These are phyloP conservation scores for Paulownia fortunei DNA, from an alignment of 257 asterid genomes.

Conservation along the genomic window DNA sequence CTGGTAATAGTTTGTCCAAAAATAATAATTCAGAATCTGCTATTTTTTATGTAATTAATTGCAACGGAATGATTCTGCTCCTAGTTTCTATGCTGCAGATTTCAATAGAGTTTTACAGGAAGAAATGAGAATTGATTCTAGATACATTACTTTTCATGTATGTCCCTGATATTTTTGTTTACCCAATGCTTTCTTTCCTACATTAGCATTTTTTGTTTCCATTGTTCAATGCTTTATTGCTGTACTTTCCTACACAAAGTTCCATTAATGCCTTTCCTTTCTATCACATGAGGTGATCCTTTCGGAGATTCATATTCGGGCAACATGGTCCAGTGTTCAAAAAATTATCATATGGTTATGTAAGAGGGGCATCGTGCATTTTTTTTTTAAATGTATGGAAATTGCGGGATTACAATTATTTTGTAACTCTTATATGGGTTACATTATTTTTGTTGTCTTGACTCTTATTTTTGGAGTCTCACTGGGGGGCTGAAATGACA, in stretches of 20 bases:
- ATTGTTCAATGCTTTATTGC: neutral
- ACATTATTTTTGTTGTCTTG: neutral
- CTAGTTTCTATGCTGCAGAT: neutral
- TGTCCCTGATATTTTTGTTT: neutral
- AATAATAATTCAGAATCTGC: neutral
- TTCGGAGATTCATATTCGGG: neutral
- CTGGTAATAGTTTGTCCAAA: neutral
- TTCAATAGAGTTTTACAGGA: neutral
- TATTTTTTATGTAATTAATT: neutral
- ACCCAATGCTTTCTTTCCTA: constrained; percentile 7
- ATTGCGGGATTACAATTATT: neutral
- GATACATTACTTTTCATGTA: neutral
- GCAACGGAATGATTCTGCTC: neutral
- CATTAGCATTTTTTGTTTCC: neutral
- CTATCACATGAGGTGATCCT: neutral
- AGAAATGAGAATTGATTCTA: neutral
- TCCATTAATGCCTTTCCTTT: neutral
- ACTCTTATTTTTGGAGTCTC: neutral
- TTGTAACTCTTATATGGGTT: neutral
- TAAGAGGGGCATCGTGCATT: neutral
- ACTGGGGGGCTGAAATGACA: constrained; percentile 17
- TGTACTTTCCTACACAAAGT: neutral
- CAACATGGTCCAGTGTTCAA: constrained; percentile 1
- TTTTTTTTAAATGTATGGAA: neutral
- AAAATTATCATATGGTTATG: neutral